Conservation (phyloP, 495 filamentous ascomycete species). For the Penicillium malachiteum region DNA sequence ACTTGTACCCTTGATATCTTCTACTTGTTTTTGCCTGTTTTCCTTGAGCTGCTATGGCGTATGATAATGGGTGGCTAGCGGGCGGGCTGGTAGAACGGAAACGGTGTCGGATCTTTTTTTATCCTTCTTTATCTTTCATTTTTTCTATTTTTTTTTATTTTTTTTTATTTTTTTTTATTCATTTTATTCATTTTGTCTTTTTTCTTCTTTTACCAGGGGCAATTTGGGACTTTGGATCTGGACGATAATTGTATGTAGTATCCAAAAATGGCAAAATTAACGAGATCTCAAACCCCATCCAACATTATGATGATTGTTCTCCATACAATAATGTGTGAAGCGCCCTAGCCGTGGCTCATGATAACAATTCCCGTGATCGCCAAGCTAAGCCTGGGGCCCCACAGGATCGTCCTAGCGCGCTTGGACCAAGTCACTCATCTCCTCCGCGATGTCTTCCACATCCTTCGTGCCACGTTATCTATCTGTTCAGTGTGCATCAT, state of each 20-base stretch:
- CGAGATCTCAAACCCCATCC: no score
- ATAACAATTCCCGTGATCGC: conserved; percentile 18
- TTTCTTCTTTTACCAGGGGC: background rate
- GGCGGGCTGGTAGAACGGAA: background rate
- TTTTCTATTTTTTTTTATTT: background rate
- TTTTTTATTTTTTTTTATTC: background rate
- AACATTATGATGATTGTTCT: background rate
- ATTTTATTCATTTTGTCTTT: no score
- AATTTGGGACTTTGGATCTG: background rate
- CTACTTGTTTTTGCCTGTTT: background rate
- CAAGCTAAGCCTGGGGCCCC: conserved; percentile 23
- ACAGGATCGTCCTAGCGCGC: conserved; percentile 22
- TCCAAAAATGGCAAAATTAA: no score
- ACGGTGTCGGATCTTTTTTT: background rate
- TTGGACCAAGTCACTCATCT: conserved; percentile 5
- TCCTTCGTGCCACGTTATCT: conserved; percentile 2
- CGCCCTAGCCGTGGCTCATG: no score
- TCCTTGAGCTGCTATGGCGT: background rate
- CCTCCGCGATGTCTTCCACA: conserved; percentile 4
- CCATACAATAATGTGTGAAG: no score
- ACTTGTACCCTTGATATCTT: background rate
- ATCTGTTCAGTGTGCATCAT: conserved; percentile 14
- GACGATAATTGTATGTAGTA: background rate
- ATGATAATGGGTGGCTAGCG: background rate
- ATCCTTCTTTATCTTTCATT: background rate